Conservation (phyloP, 495 filamentous ascomycete genomes). For the Daldinia decipiens region DNA sequence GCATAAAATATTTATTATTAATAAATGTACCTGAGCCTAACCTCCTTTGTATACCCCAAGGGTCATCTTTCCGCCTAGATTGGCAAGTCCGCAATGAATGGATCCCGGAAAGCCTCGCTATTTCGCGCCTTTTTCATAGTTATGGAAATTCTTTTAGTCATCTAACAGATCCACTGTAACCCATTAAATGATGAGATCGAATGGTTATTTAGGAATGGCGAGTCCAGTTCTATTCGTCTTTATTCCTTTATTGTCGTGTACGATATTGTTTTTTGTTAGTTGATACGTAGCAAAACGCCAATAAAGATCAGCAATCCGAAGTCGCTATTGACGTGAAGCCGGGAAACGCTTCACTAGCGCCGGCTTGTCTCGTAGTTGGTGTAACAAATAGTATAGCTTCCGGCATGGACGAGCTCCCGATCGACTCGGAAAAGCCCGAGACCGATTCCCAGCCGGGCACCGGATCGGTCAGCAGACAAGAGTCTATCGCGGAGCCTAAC, state of each 20-base stretch:
- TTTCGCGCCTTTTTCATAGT: slow-evolving; percentile 15
- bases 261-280: not conserved
- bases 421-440: slow-evolving; percentile 30
- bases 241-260: not conserved
- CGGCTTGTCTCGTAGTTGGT: slow-evolving; percentile 6
- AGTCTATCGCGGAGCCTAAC: not conserved
- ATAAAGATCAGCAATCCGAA: not conserved
- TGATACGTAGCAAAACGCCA: not conserved
- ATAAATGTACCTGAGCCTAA: slow-evolving; percentile 1
- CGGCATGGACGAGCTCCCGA: slow-evolving; percentile 12
- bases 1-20: not conserved
- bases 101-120: not conserved
- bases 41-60: slow-evolving; percentile 3
- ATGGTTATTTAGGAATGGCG: not conserved
- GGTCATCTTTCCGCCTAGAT: slow-evolving; percentile 33
- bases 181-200: not conserved
- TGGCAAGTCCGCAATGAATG: slow-evolving; percentile 1
- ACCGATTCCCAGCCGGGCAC: slow-evolving; percentile 18
- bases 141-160: slow-evolving; percentile 6
- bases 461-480: not conserved
- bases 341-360: not conserved
- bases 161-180: too few species aligned
- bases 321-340: not conserved
- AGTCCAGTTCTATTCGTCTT: not conserved
- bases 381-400: not conserved